Evolutionary conservation across 1,139 yeast genomes (phyloP).

Genomic region (Debaryomyces coudertii): DNA sequence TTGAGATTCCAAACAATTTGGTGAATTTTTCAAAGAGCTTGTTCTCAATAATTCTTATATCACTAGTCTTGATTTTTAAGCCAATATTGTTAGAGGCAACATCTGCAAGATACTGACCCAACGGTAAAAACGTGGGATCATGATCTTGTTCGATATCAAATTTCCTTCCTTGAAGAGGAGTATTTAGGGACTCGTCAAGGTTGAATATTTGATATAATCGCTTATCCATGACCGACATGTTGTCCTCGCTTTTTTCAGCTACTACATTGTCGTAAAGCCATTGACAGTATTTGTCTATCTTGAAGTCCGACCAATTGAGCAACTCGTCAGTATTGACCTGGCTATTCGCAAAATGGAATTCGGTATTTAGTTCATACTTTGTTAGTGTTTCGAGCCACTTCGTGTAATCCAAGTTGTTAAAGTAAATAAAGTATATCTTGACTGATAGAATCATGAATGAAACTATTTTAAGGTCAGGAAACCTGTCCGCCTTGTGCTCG

Average conservation of each 20-base stretch:
- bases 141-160: slow-evolving; percentile 7
- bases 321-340: slow-evolving; percentile 25
- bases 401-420: slow-evolving; percentile 16
- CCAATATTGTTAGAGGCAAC: slow-evolving; percentile 1
- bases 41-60: slow-evolving; percentile 11
- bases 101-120: background rate
- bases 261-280: slow-evolving; percentile 43
- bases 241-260: slow-evolving; percentile 25
- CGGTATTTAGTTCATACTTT: slow-evolving; percentile 24
- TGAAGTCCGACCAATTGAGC: slow-evolving; percentile 41
- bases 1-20: slow-evolving; percentile 11
- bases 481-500: slow-evolving; percentile 8
- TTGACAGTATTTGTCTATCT: slow-evolving; percentile 42
- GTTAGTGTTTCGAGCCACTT: slow-evolving; percentile 29
- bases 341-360: slow-evolving; percentile 20
- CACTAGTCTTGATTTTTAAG: slow-evolving; percentile 6
- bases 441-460: slow-evolving; percentile 29
- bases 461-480: slow-evolving; percentile 36
- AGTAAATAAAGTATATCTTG: slow-evolving; percentile 32
- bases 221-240: slow-evolving; percentile 34
- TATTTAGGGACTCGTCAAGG: slow-evolving; percentile 17
- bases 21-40: slow-evolving; percentile 13
- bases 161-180: slow-evolving; percentile 5
- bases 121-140: slow-evolving; percentile 6
- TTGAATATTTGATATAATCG: slow-evolving; percentile 41